These are phyloP conservation scores for Mollisiaceae sp. DNA, from an alignment of 2,329 filamentous ascomycete genomes.

Conservation along the genomic window DNA sequence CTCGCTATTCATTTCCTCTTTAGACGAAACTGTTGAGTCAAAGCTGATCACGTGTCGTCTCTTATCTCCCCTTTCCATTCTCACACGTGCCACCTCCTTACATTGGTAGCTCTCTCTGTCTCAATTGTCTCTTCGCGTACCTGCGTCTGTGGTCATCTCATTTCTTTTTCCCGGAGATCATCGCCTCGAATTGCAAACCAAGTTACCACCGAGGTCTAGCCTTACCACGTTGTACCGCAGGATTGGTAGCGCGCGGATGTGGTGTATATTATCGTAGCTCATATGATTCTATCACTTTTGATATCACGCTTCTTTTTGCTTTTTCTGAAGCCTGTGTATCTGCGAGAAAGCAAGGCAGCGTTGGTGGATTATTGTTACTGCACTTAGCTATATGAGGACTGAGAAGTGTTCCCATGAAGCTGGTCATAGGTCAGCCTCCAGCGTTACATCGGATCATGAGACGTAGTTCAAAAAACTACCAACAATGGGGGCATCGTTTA, in stretches of 20 bases:
- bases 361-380: not conserved
- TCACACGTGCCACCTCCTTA: conserved; percentile 3
- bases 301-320: conserved; percentile 2
- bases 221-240: conserved; percentile 7
- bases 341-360: not conserved
- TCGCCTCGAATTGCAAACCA: not conserved
- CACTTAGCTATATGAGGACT: conserved; percentile 7
- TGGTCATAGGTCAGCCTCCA: not conserved
- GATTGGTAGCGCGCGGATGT: conserved; percentile 19
- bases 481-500: not conserved
- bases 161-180: conserved; percentile 9
- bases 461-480: not conserved
- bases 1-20: not conserved
- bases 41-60: not conserved
- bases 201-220: not conserved
- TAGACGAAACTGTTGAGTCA: not conserved
- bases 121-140: conserved; percentile 4
- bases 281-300: too few relatives aligned
- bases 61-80: not conserved
- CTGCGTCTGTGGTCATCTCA: conserved; percentile 7
- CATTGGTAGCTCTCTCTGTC: not conserved
- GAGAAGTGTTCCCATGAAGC: not conserved
- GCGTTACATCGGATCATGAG: not conserved
- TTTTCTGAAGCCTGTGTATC: not conserved
- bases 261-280: conserved; percentile 10